Percentiles rank a stretch among this genome's conserved stretches.
These are phyloP conservation scores for Coniochaeta sp. DNA, from an alignment of 2,329 filamentous ascomycete species.

Conservation along the genomic window DNA sequence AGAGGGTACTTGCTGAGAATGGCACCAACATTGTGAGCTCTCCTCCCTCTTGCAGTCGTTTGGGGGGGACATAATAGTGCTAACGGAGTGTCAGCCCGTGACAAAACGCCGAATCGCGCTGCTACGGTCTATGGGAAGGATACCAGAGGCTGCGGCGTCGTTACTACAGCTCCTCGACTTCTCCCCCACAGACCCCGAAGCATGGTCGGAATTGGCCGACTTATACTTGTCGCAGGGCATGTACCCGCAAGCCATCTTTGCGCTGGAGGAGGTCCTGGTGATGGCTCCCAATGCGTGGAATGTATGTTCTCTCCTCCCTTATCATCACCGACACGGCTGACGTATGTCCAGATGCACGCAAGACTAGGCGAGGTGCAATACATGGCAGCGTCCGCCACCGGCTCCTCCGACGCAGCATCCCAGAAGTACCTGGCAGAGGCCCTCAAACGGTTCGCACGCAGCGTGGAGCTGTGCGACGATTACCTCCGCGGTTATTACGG, in stretches of 20 bases:
- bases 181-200: conserved; percentile 83
- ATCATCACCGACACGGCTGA: neutral
- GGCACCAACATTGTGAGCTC: conserved; percentile 68
- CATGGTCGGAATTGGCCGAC: conserved; percentile 87
- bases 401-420: conserved; percentile 28
- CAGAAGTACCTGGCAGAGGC: conserved; percentile 60
- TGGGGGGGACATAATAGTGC: conserved; percentile 11
- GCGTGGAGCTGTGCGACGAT: conserved; percentile 87
- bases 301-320: conserved; percentile 53
- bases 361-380: conserved; percentile 77
- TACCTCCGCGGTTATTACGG: conserved; percentile 93
- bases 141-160: conserved; percentile 65
- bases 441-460: conserved; percentile 79
- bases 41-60: conserved; percentile 13
- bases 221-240: conserved; percentile 75
- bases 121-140: conserved; percentile 64
- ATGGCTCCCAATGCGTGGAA: conserved; percentile 93
- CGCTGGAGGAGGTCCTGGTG: conserved; percentile 83
- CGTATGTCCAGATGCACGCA: conserved; percentile 63
- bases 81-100: conserved; percentile 55
- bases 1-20: conserved; percentile 65
- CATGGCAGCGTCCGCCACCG: conserved; percentile 49
- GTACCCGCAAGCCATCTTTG: conserved; percentile 77
- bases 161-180: conserved; percentile 72
- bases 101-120: conserved; percentile 79